Evolutionary conservation across 805 yeast species (phyloP).

Genomic region (Cephaloascus albidus): DNA sequence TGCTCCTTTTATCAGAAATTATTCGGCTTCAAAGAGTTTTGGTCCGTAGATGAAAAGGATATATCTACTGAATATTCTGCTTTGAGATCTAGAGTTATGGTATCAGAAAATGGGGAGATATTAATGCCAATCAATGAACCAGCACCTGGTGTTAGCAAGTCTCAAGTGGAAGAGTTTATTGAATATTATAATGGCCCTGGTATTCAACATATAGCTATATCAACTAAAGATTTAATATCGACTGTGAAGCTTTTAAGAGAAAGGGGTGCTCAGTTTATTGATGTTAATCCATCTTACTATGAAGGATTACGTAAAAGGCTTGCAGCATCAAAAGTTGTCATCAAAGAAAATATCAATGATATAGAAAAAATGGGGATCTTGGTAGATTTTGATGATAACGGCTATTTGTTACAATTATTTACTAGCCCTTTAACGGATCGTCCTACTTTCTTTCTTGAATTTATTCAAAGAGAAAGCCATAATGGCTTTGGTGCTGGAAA

Average conservation of each 20-base stretch:
- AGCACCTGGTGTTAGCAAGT: constrained; percentile 51
- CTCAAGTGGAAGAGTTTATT: constrained; percentile 78
- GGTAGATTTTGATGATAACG: constrained; percentile 68
- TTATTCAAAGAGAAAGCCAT: constrained; percentile 72
- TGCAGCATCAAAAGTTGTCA: constrained; percentile 26
- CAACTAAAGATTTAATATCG: constrained; percentile 49
- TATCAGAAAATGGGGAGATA: constrained; percentile 51
- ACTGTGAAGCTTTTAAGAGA: constrained; percentile 42
- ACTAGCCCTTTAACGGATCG: constrained; percentile 69
- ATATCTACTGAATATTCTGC: constrained; percentile 66
- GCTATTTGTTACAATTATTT: constrained; percentile 75
- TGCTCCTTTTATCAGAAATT: constrained; percentile 52
- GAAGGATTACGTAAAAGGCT: constrained; percentile 36
- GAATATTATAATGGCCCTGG: constrained; percentile 76
- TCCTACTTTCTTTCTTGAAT: constrained; percentile 76
- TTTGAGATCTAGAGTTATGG: constrained; percentile 67
- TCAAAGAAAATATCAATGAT: constrained; percentile 42
- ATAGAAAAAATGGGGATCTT: constrained; percentile 49
- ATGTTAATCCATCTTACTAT: constrained; percentile 53
- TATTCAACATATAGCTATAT: constrained; percentile 72
- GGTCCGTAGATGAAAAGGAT: constrained; percentile 79
- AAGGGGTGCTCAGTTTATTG: constrained; percentile 67
- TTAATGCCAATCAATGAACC: constrained; percentile 88
- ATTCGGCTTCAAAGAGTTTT: constrained; percentile 68
- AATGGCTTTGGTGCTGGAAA: constrained; percentile 89